These are phyloP conservation scores for Suillus plorans DNA, from an alignment of 768 basidiomycete genomes.

Conservation along the genomic window DNA sequence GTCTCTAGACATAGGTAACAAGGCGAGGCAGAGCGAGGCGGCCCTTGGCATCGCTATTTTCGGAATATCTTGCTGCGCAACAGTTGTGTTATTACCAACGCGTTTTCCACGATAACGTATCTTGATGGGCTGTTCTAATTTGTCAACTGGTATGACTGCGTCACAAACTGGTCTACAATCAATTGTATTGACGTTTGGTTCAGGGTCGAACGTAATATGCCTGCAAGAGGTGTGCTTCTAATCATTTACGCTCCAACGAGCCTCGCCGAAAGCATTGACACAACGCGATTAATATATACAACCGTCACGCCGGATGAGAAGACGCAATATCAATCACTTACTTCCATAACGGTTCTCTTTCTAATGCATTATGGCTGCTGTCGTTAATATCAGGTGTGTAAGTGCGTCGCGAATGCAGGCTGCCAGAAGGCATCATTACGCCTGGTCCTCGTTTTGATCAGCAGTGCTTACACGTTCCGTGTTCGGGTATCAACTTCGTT, in stretches of 20 bases:
- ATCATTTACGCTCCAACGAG: background rate
- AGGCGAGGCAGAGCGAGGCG: background rate
- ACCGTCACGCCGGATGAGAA: background rate
- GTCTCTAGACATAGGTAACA: background rate
- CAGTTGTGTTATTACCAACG: background rate
- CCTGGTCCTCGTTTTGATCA: background rate
- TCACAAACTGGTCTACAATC: background rate
- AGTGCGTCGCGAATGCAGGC: background rate
- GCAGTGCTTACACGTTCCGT: background rate
- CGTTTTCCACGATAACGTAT: background rate
- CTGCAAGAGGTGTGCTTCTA: background rate
- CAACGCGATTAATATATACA: background rate
- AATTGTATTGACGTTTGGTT: background rate
- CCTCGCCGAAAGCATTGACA: background rate
- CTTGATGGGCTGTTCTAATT: background rate
- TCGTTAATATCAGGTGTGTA: background rate
- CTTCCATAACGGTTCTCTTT: background rate
- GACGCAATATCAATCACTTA: background rate
- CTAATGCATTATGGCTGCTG: background rate
- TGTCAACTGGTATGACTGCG: background rate
- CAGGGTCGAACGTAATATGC: background rate
- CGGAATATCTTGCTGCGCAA: background rate
- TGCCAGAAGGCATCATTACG: background rate
- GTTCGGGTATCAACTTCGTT: background rate
- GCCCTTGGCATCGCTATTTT: background rate